Evolutionary conservation across 1,139 yeast genomes (phyloP).

Genomic region (Kodamaea arcana): DNA sequence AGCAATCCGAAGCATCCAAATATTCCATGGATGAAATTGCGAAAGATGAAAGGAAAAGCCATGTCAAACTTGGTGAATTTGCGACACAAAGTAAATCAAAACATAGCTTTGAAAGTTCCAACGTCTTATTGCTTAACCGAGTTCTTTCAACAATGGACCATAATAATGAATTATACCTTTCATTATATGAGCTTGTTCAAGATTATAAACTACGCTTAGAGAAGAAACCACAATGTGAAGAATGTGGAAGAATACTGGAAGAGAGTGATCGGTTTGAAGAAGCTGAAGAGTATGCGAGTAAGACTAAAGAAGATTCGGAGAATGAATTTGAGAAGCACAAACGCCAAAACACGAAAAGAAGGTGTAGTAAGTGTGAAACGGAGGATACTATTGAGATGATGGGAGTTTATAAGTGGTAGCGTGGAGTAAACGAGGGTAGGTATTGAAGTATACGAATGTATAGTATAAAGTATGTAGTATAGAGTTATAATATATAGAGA

Average conservation of each 20-base stretch:
- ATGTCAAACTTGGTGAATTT: too few species aligned
- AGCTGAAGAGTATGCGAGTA: conserved; percentile 1
- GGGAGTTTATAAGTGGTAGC: conserved; percentile 32
- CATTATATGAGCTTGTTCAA: conserved; percentile 2
- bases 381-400: conserved; percentile 25
- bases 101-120: neutral
- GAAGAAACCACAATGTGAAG: neutral
- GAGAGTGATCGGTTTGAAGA: conserved; percentile 1
- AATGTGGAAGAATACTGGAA: neutral
- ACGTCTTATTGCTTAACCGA: conserved; percentile 1
- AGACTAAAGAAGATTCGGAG: neutral
- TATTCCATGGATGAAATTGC: neutral
- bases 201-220: neutral
- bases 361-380: conserved; percentile 4
- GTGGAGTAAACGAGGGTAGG: neutral
- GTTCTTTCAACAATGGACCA: conserved; percentile 5
- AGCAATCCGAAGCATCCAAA: neutral
- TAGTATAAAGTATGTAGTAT: too few species aligned
- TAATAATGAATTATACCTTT: conserved; percentile 6
- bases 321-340: neutral
- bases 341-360: conserved; percentile 1
- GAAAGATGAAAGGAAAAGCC: neutral
- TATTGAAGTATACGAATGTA: too few species aligned
- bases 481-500: too few species aligned
- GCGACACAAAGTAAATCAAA: neutral